These are phyloP conservation scores for Venturia aucupariae DNA, from an alignment of 2,329 filamentous ascomycete genomes.

Conservation along the genomic window DNA sequence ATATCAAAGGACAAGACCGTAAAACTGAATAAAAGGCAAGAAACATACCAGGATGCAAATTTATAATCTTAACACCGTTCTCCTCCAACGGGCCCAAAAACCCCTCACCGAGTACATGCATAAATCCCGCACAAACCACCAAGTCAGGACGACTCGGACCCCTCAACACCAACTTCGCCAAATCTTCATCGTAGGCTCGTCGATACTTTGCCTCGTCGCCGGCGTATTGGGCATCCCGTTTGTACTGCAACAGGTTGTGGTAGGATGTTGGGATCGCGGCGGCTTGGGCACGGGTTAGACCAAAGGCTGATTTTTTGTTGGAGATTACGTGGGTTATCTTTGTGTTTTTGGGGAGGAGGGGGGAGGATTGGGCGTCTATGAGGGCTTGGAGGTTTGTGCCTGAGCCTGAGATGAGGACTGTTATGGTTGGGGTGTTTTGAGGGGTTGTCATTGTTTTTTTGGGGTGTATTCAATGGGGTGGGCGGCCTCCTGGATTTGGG, in stretches of 20 bases:
- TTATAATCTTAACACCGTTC: conserved; percentile 62
- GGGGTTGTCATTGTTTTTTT: neutral
- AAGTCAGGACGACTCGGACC: conserved; percentile 62
- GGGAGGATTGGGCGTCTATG: conserved; percentile 46
- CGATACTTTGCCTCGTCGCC: conserved; percentile 43
- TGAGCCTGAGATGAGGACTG: conserved; percentile 34
- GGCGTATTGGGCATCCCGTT: conserved; percentile 50
- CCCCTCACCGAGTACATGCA: conserved; percentile 65
- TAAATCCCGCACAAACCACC: conserved; percentile 77
- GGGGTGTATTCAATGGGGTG: neutral
- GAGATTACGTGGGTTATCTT: conserved; percentile 56
- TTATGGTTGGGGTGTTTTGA: neutral
- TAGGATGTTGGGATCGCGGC: conserved; percentile 64
- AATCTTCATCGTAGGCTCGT: conserved; percentile 62
- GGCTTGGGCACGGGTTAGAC: conserved; percentile 50
- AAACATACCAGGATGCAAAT: conserved; percentile 55
- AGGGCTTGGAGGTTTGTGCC: conserved; percentile 75
- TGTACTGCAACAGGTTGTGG: conserved; percentile 72
- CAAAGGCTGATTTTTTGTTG: conserved; percentile 55
- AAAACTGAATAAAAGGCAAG: neutral
- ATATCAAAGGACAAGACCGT: no score
- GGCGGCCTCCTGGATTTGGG: neutral
- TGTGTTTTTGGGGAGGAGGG: conserved; percentile 37
- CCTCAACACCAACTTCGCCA: conserved; percentile 57
- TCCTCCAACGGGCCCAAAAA: conserved; percentile 61